A percentile compares a stretch with the other conserved stretches of the same genome.
These are phyloP conservation scores for Emiliania huxleyi DNA, from an alignment of 78 protist species.

Conservation along the genomic window DNA sequence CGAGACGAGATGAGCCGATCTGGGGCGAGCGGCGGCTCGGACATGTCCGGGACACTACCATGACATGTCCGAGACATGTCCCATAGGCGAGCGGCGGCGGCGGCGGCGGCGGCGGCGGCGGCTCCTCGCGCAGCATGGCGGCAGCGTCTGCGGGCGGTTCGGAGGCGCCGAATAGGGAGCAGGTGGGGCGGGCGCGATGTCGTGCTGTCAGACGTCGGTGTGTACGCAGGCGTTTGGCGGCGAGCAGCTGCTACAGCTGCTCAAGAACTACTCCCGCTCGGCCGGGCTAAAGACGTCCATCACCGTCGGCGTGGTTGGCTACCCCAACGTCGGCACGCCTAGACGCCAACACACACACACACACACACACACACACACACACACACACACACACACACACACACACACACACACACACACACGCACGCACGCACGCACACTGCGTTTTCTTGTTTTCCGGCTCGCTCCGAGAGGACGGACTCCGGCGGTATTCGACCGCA, in stretches of 20 bases:
- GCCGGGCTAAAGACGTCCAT: conserved; percentile 67
- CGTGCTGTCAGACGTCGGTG: not conserved
- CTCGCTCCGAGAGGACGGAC: too few relatives aligned
- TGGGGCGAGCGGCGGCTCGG: too few relatives aligned
- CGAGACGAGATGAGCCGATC: conserved; percentile 1
- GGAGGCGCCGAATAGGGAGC: too few relatives aligned
- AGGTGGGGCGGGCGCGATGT: not conserved
- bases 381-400: too few relatives aligned
- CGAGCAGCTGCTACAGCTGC: conserved; percentile 36
- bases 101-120: not conserved
- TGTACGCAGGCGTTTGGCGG: not conserved
- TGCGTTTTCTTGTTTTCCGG: too few relatives aligned
- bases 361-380: too few relatives aligned
- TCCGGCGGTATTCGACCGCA: too few relatives aligned
- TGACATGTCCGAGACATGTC: too few relatives aligned
- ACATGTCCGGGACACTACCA: too few relatives aligned
- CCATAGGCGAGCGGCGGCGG: conserved; percentile 45
- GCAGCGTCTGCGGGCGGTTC: not conserved
- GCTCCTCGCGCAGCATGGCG: not conserved
- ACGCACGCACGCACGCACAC: too few relatives aligned
- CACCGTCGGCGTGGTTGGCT: conserved; percentile 88
- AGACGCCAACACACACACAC: too few relatives aligned
- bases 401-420: too few relatives aligned
- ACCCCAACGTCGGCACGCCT: conserved; percentile 97
- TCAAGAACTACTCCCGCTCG: conserved; percentile 81